Percentiles rank a stretch among this genome's conserved stretches.
phyloP scores from a whole-genome alignment of 2,329 filamentous ascomycete genomes.

The Hypoxylon sp. region DNA sequence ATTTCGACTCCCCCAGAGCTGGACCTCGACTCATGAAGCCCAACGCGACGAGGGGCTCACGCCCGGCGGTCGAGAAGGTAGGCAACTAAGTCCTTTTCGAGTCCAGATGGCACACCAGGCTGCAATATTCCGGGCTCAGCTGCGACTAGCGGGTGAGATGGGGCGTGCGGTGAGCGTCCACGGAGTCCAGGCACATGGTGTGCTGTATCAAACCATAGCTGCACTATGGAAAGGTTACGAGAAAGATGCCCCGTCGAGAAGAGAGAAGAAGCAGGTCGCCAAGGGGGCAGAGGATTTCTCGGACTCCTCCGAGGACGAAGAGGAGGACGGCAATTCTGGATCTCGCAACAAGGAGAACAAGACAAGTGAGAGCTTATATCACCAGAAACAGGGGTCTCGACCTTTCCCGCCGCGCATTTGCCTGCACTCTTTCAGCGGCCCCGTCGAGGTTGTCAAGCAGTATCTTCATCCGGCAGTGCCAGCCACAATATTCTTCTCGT shows the following conservation, averaged over 20 bases:
- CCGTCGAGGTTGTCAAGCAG: slow-evolving; percentile 75
- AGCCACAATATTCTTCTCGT: slow-evolving; percentile 83
- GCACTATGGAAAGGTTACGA: slow-evolving; percentile 76
- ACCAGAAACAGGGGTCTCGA: slow-evolving; percentile 48
- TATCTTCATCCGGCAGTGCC: slow-evolving; percentile 79
- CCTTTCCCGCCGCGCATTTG: slow-evolving; percentile 89
- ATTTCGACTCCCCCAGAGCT: slow-evolving; percentile 74
- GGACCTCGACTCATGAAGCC: slow-evolving; percentile 52
- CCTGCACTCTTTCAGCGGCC: slow-evolving; percentile 90
- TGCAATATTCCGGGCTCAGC: slow-evolving; percentile 69
- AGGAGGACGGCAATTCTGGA: slow-evolving; percentile 44
- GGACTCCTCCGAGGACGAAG: slow-evolving; percentile 49
- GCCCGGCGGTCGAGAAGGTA: slow-evolving; percentile 74
- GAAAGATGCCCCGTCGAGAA: slow-evolving; percentile 65
- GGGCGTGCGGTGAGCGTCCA: slow-evolving; percentile 72
- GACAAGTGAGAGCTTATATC: slow-evolving; percentile 5
- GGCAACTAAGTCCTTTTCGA: slow-evolving; percentile 70
- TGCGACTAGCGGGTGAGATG: slow-evolving; percentile 74
- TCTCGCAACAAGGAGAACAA: slow-evolving; percentile 25
- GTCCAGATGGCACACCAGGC: slow-evolving; percentile 75
- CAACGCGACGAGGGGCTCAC: slow-evolving; percentile 62
- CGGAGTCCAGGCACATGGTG: slow-evolving; percentile 78
- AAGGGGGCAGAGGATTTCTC: slow-evolving; percentile 57
- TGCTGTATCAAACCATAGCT: slow-evolving; percentile 70
- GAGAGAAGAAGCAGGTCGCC: slow-evolving; percentile 61